These are phyloP conservation scores for Fusarium sulawesiense DNA, from an alignment of 2,329 filamentous ascomycete genomes.

Conservation along the genomic window DNA sequence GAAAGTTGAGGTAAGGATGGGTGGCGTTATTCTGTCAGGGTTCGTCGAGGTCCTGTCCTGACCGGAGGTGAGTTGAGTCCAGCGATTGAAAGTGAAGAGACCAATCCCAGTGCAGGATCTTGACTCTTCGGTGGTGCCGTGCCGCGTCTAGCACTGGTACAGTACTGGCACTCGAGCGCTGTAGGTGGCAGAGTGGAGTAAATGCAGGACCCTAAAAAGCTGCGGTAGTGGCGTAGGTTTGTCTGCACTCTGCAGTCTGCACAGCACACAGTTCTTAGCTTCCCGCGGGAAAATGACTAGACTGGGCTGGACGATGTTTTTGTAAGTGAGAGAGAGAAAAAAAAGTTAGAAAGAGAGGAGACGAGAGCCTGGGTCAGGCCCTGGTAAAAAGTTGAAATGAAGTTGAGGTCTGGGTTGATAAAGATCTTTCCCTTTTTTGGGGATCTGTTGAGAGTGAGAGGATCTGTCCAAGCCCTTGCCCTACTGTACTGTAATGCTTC, in stretches of 20 bases:
- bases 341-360: neutral
- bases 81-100: neutral
- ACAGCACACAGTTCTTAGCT: constrained; percentile 23
- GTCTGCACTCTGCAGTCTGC: constrained; percentile 12
- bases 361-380: constrained; percentile 10
- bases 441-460: constrained; percentile 31
- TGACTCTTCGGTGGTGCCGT: constrained; percentile 36
- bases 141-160: constrained; percentile 17
- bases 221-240: constrained; percentile 29
- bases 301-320: constrained; percentile 10
- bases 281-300: constrained; percentile 23
- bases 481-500: constrained; percentile 15
- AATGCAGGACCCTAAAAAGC: constrained; percentile 40
- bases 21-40: constrained; percentile 35
- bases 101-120: constrained; percentile 25
- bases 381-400: constrained; percentile 28
- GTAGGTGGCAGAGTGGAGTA: constrained; percentile 24
- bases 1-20: neutral
- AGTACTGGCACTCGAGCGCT: neutral
- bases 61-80: constrained; percentile 20
- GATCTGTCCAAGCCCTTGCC: constrained; percentile 35
- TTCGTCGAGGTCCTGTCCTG: constrained; percentile 21
- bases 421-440: constrained; percentile 36
- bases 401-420: constrained; percentile 25
- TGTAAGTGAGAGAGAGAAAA: constrained; percentile 6